Conservation (phyloP, 2,329 filamentous ascomycete species). For the Exophiala phaeomuriformis region DNA sequence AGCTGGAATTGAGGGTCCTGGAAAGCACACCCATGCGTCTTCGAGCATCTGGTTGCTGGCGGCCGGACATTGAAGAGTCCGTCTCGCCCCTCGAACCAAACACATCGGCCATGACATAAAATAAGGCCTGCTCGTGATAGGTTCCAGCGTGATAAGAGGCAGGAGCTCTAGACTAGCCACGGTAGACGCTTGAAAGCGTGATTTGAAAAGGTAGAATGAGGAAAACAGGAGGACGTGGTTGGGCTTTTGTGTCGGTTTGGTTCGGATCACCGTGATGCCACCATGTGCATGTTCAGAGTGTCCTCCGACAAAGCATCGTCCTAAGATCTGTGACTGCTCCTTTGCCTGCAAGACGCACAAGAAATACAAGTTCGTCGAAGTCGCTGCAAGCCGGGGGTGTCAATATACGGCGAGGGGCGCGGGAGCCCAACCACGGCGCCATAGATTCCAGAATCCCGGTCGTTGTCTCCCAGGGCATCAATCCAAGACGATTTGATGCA, state of each 20-base stretch:
- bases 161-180: not conserved
- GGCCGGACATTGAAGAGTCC: not conserved
- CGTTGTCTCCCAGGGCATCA: not conserved
- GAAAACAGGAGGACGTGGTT: not conserved
- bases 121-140: not conserved
- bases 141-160: too few species aligned
- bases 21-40: slow-evolving; percentile 61
- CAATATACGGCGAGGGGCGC: not conserved
- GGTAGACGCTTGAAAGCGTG: not conserved
- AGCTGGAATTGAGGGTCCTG: slow-evolving; percentile 68
- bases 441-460: slow-evolving; percentile 1
- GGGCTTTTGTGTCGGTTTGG: not conserved
- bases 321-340: not conserved
- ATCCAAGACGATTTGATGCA: not conserved
- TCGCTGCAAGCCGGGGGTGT: slow-evolving; percentile 1
- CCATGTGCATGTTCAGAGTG: not conserved
- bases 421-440: slow-evolving; percentile 6
- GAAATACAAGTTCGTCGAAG: not conserved
- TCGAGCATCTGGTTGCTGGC: not conserved
- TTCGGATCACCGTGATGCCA: not conserved
- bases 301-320: not conserved
- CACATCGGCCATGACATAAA: not conserved
- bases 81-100: not conserved
- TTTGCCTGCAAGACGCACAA: not conserved
- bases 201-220: not conserved